Conservation (phyloP, 495 filamentous ascomycete genomes). For the Aspergillus cavernicola region DNA sequence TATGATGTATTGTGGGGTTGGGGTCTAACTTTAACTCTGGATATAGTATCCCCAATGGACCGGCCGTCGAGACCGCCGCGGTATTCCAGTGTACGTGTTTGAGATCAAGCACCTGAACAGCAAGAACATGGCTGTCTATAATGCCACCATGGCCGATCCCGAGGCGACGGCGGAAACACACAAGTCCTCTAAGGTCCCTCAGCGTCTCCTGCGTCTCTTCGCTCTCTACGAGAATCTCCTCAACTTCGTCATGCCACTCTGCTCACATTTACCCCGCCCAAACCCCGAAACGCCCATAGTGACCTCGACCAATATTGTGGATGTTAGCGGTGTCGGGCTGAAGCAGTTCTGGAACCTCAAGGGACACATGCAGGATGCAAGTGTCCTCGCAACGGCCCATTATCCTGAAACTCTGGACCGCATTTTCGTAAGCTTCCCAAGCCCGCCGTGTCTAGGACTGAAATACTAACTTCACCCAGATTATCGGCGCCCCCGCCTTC, state of each 20-base stretch:
- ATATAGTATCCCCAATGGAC: constrained; percentile 88
- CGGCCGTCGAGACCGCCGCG: constrained; percentile 78
- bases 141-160: constrained; percentile 51
- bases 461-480: constrained; percentile 38
- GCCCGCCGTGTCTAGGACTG: background rate
- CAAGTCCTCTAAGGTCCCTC: constrained; percentile 45
- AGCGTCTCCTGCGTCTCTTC: constrained; percentile 74
- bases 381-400: constrained; percentile 79
- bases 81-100: constrained; percentile 86
- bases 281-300: constrained; percentile 74
- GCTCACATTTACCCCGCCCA: constrained; percentile 66
- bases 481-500: constrained; percentile 85
- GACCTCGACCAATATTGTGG: constrained; percentile 86
- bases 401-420: constrained; percentile 89
- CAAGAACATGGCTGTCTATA: constrained; percentile 76
- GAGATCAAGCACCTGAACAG: constrained; percentile 76
- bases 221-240: constrained; percentile 86
- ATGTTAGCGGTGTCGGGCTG: constrained; percentile 76
- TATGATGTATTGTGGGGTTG: background rate
- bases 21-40: constrained; percentile 1
- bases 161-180: constrained; percentile 57
- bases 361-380: constrained; percentile 86
- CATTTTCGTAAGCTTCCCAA: constrained; percentile 61
- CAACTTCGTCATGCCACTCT: constrained; percentile 81
- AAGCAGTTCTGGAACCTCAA: constrained; percentile 94